Conservation (phyloP, 2,329 filamentous ascomycete species). For the Pseudovirgaria hyperparasitica region DNA sequence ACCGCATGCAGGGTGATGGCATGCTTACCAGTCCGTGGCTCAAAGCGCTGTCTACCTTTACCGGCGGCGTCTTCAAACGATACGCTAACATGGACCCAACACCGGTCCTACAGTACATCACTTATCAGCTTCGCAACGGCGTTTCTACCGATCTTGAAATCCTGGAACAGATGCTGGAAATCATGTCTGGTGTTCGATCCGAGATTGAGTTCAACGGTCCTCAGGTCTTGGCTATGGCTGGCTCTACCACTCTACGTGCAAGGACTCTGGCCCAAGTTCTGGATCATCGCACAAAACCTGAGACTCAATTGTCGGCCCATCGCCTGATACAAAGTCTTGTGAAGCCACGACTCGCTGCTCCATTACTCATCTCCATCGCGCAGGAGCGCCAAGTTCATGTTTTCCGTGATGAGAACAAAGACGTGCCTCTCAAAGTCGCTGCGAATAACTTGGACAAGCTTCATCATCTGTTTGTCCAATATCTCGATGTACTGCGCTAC, state of each 20-base stretch:
- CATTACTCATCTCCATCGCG: slow-evolving; percentile 77
- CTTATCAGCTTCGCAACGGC: slow-evolving; percentile 65
- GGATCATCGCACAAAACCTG: slow-evolving; percentile 57
- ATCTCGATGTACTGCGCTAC: slow-evolving; percentile 74
- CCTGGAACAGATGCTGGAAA: slow-evolving; percentile 75
- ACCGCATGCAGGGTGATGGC: slow-evolving; percentile 49
- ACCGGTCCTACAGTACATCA: slow-evolving; percentile 81
- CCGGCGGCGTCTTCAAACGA: slow-evolving; percentile 76
- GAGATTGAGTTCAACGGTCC: slow-evolving; percentile 79
- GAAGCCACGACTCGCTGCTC: slow-evolving; percentile 64
- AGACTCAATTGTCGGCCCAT: slow-evolving; percentile 60
- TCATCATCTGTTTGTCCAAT: slow-evolving; percentile 73
- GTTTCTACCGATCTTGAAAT: slow-evolving; percentile 88
- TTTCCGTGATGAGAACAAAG: slow-evolving; percentile 56
- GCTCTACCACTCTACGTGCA: slow-evolving; percentile 64
- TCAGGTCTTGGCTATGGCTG: slow-evolving; percentile 79
- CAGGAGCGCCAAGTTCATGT: slow-evolving; percentile 84
- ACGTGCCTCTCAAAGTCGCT: slow-evolving; percentile 77
- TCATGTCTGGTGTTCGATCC: slow-evolving; percentile 87
- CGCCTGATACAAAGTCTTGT: slow-evolving; percentile 69
- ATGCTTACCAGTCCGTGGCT: slow-evolving; percentile 85
- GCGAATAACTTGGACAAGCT: slow-evolving; percentile 84
- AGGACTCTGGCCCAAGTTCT: slow-evolving; percentile 67
- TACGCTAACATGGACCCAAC: slow-evolving; percentile 74
- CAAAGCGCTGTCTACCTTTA: slow-evolving; percentile 77